phyloP scores from a whole-genome alignment of 23 red algal genomes.

The Gracilaria caudata region DNA sequence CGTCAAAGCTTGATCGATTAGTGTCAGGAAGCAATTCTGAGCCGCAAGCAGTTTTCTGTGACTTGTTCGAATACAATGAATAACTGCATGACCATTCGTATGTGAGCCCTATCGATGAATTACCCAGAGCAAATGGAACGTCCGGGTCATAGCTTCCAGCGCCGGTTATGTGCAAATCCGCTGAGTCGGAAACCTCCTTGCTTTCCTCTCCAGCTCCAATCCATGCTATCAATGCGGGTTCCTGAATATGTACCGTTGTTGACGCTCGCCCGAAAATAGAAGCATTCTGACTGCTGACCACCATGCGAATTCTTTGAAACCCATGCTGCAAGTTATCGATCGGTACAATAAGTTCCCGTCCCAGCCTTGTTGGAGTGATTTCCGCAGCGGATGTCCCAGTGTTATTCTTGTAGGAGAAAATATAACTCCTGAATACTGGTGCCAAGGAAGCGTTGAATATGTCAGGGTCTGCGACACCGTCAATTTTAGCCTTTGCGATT shows the following conservation, averaged over 20 bases:
- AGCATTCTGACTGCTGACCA: slow-evolving; percentile 27
- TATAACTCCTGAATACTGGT: slow-evolving; percentile 20
- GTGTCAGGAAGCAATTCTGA: slow-evolving; percentile 35
- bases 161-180: slow-evolving; percentile 9
- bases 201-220: slow-evolving; percentile 53
- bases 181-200: slow-evolving; percentile 20
- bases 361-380: slow-evolving; percentile 61
- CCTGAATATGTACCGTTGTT: slow-evolving; percentile 14
- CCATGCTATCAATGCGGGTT: slow-evolving; percentile 23
- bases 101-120: slow-evolving; percentile 24
- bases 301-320: slow-evolving; percentile 34
- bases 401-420: slow-evolving; percentile 44
- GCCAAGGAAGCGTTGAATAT: slow-evolving; percentile 26
- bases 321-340: slow-evolving; percentile 20
- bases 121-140: neutral
- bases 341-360: slow-evolving; percentile 57
- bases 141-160: slow-evolving; percentile 55
- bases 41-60: neutral
- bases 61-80: slow-evolving; percentile 34
- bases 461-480: slow-evolving; percentile 2
- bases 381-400: slow-evolving; percentile 14
- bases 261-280: slow-evolving; percentile 21
- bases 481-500: slow-evolving; percentile 4
- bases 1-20: slow-evolving; percentile 14
- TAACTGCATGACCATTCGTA: slow-evolving; percentile 52